Conservation (phyloP, 2,329 filamentous ascomycete genomes). For the Herpomyces periplanetae region DNA sequence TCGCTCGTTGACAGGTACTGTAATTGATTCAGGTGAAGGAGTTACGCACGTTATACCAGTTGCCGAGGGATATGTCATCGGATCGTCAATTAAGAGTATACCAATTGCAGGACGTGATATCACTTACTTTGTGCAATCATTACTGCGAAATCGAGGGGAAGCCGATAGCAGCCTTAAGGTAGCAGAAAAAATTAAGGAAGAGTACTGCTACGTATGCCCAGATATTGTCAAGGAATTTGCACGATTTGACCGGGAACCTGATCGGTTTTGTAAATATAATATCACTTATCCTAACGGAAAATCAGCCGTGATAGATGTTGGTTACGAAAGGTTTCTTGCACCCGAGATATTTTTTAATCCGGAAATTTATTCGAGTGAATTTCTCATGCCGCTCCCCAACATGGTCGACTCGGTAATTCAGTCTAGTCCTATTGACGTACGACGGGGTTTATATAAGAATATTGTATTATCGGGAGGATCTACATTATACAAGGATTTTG, state of each 20-base stretch:
- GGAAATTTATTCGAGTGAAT: constrained; percentile 95
- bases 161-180: constrained; percentile 88
- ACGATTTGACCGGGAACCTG: constrained; percentile 59
- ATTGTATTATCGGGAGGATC: constrained; percentile 91
- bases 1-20: constrained; percentile 72
- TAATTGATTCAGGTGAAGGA: constrained; percentile 93
- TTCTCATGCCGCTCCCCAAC: constrained; percentile 64
- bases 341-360: constrained; percentile 99
- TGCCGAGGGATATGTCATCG: constrained; percentile 92
- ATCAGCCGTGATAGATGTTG: constrained; percentile 52
- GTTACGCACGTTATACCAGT: constrained; percentile 97
- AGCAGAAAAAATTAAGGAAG: constrained; percentile 89
- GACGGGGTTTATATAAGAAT: constrained; percentile 93
- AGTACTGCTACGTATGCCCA: constrained; percentile 90
- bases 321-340: constrained; percentile 86
- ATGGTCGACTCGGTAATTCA: constrained; percentile 94
- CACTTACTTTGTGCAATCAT: constrained; percentile 88
- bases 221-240: constrained; percentile 97
- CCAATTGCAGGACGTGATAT: constrained; percentile 92
- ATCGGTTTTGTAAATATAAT: constrained; percentile 58
- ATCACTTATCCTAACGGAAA: constrained; percentile 55
- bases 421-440: constrained; percentile 83
- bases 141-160: constrained; percentile 80
- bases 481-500: constrained; percentile 94
- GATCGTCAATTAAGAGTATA: constrained; percentile 94